These are phyloP conservation scores for Amauroascus verrucosus DNA, from an alignment of 2,329 filamentous ascomycete genomes.

Conservation along the genomic window DNA sequence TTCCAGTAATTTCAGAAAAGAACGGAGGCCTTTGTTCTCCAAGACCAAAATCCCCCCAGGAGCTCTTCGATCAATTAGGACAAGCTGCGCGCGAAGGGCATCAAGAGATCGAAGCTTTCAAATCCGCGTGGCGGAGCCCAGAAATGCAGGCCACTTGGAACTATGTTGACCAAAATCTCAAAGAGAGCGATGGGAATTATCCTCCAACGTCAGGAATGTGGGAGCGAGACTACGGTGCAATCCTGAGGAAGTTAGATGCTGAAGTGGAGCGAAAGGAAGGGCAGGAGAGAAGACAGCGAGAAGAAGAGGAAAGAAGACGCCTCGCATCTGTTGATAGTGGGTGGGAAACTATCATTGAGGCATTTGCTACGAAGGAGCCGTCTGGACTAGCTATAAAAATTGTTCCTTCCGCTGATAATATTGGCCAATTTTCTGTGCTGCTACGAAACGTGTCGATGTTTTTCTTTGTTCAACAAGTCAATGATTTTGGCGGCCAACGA, in stretches of 20 bases:
- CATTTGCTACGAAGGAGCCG: slow-evolving; percentile 22
- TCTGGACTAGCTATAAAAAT: slow-evolving; percentile 26
- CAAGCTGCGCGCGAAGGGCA: slow-evolving; percentile 29
- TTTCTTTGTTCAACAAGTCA: slow-evolving; percentile 26
- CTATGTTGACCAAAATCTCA: slow-evolving; percentile 28
- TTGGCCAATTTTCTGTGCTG: slow-evolving; percentile 19
- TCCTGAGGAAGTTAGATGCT: slow-evolving; percentile 26
- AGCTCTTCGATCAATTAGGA: slow-evolving; percentile 28
- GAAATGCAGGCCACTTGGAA: slow-evolving; percentile 34
- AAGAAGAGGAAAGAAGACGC: slow-evolving; percentile 24
- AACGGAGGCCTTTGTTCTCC: slow-evolving; percentile 12
- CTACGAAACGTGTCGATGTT: slow-evolving; percentile 28
- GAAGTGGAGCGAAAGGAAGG: slow-evolving; percentile 24
- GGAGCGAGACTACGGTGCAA: slow-evolving; percentile 32
- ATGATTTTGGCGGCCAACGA: slow-evolving; percentile 13
- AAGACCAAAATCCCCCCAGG: slow-evolving; percentile 27
- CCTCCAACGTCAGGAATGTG: slow-evolving; percentile 32
- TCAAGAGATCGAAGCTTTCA: slow-evolving; percentile 31
- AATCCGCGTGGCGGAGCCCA: slow-evolving; percentile 31
- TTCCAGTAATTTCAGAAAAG: slow-evolving; percentile 28
- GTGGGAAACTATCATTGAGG: slow-evolving; percentile 28
- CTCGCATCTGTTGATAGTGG: slow-evolving; percentile 23
- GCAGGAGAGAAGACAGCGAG: slow-evolving; percentile 20
- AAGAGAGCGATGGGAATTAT: slow-evolving; percentile 29
- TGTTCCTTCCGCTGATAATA: slow-evolving; percentile 20